These are phyloP conservation scores for Scedosporium minutisporum DNA, from an alignment of 2,329 filamentous ascomycete genomes.

Conservation along the genomic window DNA sequence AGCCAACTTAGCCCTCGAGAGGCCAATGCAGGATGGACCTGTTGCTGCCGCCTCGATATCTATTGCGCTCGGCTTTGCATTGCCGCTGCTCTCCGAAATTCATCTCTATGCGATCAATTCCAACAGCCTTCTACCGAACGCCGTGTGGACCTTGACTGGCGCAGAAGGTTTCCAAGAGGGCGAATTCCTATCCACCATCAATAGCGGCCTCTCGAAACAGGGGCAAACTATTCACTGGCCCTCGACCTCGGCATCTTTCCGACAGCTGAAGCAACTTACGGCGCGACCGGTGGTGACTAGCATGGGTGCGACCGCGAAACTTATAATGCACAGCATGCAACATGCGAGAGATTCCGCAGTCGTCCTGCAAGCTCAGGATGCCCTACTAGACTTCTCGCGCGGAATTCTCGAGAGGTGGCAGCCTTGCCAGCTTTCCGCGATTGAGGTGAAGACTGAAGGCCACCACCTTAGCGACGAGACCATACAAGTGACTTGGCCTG, in stretches of 20 bases:
- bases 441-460: slow-evolving; percentile 60
- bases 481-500: slow-evolving; percentile 54
- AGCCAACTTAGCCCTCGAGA: slow-evolving; percentile 62
- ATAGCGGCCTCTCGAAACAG: slow-evolving; percentile 14
- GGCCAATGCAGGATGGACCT: slow-evolving; percentile 27
- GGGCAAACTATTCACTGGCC: slow-evolving; percentile 42
- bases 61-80: slow-evolving; percentile 67
- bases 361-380: slow-evolving; percentile 46
- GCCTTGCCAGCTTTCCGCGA: slow-evolving; percentile 59
- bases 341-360: slow-evolving; percentile 33
- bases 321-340: slow-evolving; percentile 56
- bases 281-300: slow-evolving; percentile 53
- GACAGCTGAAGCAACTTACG: slow-evolving; percentile 47
- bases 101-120: slow-evolving; percentile 53
- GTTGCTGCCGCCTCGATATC: slow-evolving; percentile 45
- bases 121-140: slow-evolving; percentile 59
- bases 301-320: slow-evolving; percentile 56
- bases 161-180: slow-evolving; percentile 66
- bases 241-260: slow-evolving; percentile 48
- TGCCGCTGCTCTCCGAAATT: slow-evolving; percentile 57
- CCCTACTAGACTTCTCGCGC: slow-evolving; percentile 56
- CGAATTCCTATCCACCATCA: slow-evolving; percentile 61
- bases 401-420: slow-evolving; percentile 64
- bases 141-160: slow-evolving; percentile 58
- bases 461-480: slow-evolving; percentile 56